phyloP scores from a whole-genome alignment of 495 filamentous ascomycete species.

The Penicillium flavigenum region DNA sequence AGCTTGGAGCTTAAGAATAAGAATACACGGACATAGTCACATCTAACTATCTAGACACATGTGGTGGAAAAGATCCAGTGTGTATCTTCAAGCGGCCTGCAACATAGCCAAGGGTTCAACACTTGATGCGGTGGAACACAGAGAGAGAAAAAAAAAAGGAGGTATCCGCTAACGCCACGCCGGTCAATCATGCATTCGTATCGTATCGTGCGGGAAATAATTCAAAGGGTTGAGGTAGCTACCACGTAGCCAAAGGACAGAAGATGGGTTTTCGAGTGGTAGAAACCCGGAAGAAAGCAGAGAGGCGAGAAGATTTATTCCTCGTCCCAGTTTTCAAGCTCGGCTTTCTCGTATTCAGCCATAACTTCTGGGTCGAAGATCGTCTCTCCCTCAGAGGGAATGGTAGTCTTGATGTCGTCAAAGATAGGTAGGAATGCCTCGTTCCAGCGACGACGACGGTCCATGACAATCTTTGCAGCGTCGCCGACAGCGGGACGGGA shows the following conservation, averaged over 20 bases:
- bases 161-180: constrained; percentile 24
- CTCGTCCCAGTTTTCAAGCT: constrained; percentile 75
- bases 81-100: neutral
- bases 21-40: constrained; percentile 3
- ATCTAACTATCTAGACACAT: constrained; percentile 2
- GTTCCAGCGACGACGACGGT: constrained; percentile 80
- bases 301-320: constrained; percentile 33
- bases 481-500: constrained; percentile 85
- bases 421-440: constrained; percentile 86
- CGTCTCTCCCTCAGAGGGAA: constrained; percentile 54
- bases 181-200: constrained; percentile 25
- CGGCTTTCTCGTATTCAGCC: constrained; percentile 60
- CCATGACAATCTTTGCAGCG: constrained; percentile 84
- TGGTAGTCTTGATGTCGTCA: constrained; percentile 63
- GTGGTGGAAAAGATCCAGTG: constrained; percentile 2
- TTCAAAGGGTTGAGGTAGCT: neutral
- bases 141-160: constrained; percentile 8
- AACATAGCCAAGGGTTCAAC: neutral
- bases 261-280: constrained; percentile 5
- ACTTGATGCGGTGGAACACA: neutral
- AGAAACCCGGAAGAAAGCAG: neutral
- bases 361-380: constrained; percentile 65
- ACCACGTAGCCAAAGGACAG: constrained; percentile 5
- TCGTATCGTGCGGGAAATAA: constrained; percentile 16
- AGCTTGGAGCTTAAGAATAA: neutral